A percentile compares a stretch with the other conserved stretches of the same genome.
phyloP scores from a whole-genome alignment of 441 rosid species.

The Jatropha podagrica region DNA sequence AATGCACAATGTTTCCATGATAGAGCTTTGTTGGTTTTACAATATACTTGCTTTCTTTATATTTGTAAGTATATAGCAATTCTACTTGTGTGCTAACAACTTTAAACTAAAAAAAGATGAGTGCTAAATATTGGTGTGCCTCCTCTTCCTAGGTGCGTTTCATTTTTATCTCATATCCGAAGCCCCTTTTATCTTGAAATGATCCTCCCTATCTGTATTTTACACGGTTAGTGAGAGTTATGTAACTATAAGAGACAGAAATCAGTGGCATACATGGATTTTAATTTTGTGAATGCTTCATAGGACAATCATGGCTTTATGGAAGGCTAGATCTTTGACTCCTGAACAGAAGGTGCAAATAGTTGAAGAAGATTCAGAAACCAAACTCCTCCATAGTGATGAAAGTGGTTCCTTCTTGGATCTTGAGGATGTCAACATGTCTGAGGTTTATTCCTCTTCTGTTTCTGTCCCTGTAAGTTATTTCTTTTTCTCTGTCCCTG shows the following conservation, averaged over 20 bases:
- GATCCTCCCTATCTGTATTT: background rate
- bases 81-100: background rate
- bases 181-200: background rate
- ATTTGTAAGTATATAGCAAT: background rate
- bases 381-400: slow-evolving; percentile 61
- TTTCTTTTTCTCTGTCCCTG: slow-evolving; percentile 8
- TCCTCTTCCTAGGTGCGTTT: background rate
- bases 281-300: slow-evolving; percentile 17
- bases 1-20: background rate
- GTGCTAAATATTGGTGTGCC: background rate
- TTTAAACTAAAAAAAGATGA: background rate
- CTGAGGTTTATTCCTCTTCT: slow-evolving; percentile 64
- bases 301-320: slow-evolving; percentile 95
- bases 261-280: slow-evolving; percentile 12
- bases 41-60: background rate
- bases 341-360: slow-evolving; percentile 91
- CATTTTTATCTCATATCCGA: background rate
- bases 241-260: slow-evolving; percentile 5
- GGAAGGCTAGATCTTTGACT: slow-evolving; percentile 92
- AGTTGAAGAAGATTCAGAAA: slow-evolving; percentile 90
- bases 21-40: background rate
- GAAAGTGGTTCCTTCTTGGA: slow-evolving; percentile 81
- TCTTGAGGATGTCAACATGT: slow-evolving; percentile 75
- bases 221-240: background rate
- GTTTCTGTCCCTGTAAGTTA: slow-evolving; percentile 70